phyloP scores from a whole-genome alignment of 441 rosid species.

The Eutrema salsugineum region DNA sequence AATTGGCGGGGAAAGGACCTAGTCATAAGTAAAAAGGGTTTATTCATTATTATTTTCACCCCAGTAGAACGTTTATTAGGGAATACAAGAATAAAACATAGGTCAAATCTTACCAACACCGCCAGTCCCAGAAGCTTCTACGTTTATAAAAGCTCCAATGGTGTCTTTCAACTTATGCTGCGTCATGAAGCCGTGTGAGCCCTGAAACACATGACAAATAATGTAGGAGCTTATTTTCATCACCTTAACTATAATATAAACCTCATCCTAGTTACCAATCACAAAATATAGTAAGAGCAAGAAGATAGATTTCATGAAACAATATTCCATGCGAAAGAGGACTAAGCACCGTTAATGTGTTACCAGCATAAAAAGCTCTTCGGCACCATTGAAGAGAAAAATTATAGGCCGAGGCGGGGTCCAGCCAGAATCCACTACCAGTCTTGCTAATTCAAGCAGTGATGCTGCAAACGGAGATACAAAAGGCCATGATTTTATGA shows the following conservation, averaged over 20 bases:
- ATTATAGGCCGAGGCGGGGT: constrained; percentile 82
- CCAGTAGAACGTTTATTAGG: not conserved
- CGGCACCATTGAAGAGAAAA: constrained; percentile 96
- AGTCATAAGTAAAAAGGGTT: not conserved
- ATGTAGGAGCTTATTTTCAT: not conserved
- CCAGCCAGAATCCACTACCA: constrained; percentile 84
- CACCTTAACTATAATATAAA: constrained; percentile 4
- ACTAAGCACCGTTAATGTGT: constrained; percentile 9
- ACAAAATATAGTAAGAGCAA: not conserved
- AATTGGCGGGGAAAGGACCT: not conserved
- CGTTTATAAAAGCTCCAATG: constrained; percentile 88
- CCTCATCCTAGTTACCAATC: not conserved
- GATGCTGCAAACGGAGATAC: constrained; percentile 59
- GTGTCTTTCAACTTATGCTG: constrained; percentile 80
- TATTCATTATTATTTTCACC: not conserved
- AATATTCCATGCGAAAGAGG: not conserved
- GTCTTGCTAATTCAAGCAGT: constrained; percentile 87
- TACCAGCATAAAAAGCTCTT: constrained; percentile 96
- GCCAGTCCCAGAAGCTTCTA: constrained; percentile 97
- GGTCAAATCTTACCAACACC: constrained; percentile 68
- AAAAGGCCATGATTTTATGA: constrained; percentile 3
- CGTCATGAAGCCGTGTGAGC: constrained; percentile 94
- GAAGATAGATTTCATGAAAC: not conserved
- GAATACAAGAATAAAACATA: constrained; percentile 2
- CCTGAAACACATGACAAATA: constrained; percentile 52